Evolutionary conservation across 2,329 filamentous ascomycete species (phyloP).

Genomic region (Botryosphaeria dothidea): DNA sequence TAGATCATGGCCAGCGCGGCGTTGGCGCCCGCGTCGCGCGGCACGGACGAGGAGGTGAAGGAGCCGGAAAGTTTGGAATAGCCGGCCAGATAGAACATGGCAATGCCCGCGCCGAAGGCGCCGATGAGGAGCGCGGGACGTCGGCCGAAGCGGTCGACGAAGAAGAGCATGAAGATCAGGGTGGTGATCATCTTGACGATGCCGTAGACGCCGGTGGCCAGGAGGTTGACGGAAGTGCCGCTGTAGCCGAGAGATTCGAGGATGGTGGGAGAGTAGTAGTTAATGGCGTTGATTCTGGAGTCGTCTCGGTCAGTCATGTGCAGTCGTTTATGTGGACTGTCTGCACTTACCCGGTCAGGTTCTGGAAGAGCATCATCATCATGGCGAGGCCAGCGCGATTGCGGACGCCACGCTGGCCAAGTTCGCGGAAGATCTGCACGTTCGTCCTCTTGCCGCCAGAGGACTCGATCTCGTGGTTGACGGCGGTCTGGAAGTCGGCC

Average conservation of each 20-base stretch:
- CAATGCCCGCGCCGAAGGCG: slow-evolving; percentile 59
- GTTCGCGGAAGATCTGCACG: slow-evolving; percentile 44
- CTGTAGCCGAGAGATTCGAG: slow-evolving; percentile 65
- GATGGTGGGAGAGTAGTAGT: slow-evolving; percentile 71
- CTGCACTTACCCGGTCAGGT: slow-evolving; percentile 60
- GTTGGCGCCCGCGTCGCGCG: slow-evolving; percentile 62
- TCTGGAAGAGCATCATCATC: slow-evolving; percentile 66
- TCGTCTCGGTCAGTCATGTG: not conserved
- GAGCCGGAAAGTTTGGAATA: slow-evolving; percentile 65
- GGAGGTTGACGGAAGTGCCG: slow-evolving; percentile 60
- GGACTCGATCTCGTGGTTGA: slow-evolving; percentile 58
- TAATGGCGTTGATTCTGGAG: slow-evolving; percentile 37
- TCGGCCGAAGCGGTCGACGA: slow-evolving; percentile 70
- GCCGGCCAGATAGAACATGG: slow-evolving; percentile 71
- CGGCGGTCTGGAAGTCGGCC: slow-evolving; percentile 39
- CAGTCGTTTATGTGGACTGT: no score
- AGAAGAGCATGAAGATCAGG: slow-evolving; percentile 64
- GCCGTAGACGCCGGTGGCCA: slow-evolving; percentile 74
- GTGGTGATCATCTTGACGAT: slow-evolving; percentile 69
- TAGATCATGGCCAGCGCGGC: slow-evolving; percentile 71
- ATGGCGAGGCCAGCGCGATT: slow-evolving; percentile 66
- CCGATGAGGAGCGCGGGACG: slow-evolving; percentile 65
- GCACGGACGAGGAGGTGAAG: slow-evolving; percentile 51
- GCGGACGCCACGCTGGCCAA: slow-evolving; percentile 44
- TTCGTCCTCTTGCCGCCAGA: slow-evolving; percentile 44